Conservation (phyloP, 305 asterid species). For the Plantago coronopus region DNA sequence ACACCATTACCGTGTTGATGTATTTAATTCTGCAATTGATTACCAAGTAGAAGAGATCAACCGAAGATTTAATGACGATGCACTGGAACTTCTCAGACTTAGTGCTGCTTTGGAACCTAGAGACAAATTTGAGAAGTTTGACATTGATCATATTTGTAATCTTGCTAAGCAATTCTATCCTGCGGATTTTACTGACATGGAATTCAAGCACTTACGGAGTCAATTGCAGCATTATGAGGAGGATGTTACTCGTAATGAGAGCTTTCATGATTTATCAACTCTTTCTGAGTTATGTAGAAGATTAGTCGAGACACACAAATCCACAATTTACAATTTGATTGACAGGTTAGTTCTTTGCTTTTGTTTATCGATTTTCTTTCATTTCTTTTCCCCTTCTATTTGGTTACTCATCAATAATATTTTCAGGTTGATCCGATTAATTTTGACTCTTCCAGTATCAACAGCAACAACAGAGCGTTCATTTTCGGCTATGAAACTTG, state of each 20-base stretch:
- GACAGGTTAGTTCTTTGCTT: not conserved
- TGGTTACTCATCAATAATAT: not conserved
- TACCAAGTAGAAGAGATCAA: not conserved
- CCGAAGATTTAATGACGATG: not conserved
- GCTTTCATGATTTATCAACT: not conserved
- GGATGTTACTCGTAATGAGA: not conserved
- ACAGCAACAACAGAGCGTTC: not conserved
- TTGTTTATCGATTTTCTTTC: not conserved
- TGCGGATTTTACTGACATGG: not conserved
- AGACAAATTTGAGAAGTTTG: not conserved
- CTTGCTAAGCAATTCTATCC: not conserved
- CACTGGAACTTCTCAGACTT: not conserved
- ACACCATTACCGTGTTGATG: not conserved
- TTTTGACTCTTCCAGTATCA: not conserved
- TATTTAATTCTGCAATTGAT: not conserved
- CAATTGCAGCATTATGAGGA: not conserved
- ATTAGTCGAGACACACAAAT: not conserved
- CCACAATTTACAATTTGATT: not conserved
- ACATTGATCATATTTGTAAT: not conserved
- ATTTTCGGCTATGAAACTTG: not conserved
- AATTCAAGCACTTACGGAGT: not conserved
- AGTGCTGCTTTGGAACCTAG: not conserved
- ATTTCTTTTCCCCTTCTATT: not conserved
- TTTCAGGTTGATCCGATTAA: not conserved
- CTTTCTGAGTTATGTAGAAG: not conserved